Evolutionary conservation across 768 basidiomycete species (phyloP), one percentile per base, ranked within the genome.

Genomic region (Boletales sp.): DNA sequence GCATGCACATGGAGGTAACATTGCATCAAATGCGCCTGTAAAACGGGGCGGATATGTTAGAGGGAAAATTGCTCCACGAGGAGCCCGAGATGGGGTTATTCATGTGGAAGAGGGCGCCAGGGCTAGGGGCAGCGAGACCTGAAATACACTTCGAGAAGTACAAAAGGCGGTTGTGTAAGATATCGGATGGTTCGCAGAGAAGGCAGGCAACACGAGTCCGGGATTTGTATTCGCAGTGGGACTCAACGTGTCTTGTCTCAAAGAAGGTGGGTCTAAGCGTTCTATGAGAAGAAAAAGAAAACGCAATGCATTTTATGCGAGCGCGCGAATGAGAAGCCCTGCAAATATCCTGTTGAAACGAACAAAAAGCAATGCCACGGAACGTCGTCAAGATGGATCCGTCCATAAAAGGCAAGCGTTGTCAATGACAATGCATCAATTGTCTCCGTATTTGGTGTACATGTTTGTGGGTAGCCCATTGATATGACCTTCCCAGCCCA

Each of bases 391-490:
- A 14, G 15, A 13, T 8, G 15, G 10, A 13, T 14, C 34, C 32
- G 32, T 49, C 42, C 46, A 32, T 32, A 58, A 59, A 50, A 59
- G 60, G 65, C 50, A 59, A 45, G 40, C 44, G 47, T 69, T 69
- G 60, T 69, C 34, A 19, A 27, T 29, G 30, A 64, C 56, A 60
- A 64, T 51, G 49, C 43, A 40, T 13, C 34, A 15, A 13, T 40
- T 19, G 14, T 44, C 36, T 50, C n/a, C 21, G n/a, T 31, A 19
- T 35, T 44, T 53, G 43, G 41, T 27, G 10, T 32, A 15, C 42
- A 58, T 61, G 59, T 65, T 48, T 62, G 53, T 64, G 49, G 55
- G 53, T n/a, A n/a, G n/a, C n/a, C n/a, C n/a, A n/a, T n/a, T n/a
- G n/a, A n/a, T n/a, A n/a, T n/a, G 32, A 35, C 35, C 19, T 32